phyloP scores from a whole-genome alignment of 495 filamentous ascomycete species.

The Aspergillus leporis region DNA sequence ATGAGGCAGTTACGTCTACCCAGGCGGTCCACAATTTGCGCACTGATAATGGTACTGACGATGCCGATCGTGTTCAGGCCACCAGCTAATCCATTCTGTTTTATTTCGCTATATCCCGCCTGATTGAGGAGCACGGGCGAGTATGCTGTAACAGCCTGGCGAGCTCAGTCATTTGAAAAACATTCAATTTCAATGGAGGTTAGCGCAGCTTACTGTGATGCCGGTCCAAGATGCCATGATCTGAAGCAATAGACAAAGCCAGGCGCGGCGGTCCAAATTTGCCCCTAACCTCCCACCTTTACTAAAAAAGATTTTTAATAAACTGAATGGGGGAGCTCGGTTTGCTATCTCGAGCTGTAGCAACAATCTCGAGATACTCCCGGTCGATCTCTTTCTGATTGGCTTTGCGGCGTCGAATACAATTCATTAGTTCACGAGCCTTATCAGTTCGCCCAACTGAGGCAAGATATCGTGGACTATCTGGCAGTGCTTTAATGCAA shows the following conservation, averaged over 20 bases:
- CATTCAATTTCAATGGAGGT: background rate
- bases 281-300: constrained; percentile 28
- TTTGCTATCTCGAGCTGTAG: constrained; percentile 31
- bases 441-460: constrained; percentile 42
- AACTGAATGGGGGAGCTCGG: constrained; percentile 42
- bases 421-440: constrained; percentile 34
- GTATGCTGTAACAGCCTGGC: constrained; percentile 43
- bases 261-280: constrained; percentile 46
- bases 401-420: constrained; percentile 23
- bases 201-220: constrained; percentile 41
- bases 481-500: constrained; percentile 51
- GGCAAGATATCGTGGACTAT: constrained; percentile 47
- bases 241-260: constrained; percentile 53
- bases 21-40: constrained; percentile 53
- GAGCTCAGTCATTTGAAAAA: background rate
- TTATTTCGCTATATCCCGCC: constrained; percentile 44
- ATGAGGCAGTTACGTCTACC: constrained; percentile 50
- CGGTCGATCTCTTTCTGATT: constrained; percentile 32
- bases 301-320: constrained; percentile 34
- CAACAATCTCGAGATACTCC: constrained; percentile 45
- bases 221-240: constrained; percentile 56
- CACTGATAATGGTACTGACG: constrained; percentile 54
- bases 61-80: constrained; percentile 57
- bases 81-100: constrained; percentile 52
- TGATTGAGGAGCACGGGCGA: constrained; percentile 42